Conservation (phyloP, 768 basidiomycete species). For the Chalciporus pseudorubinellus region DNA sequence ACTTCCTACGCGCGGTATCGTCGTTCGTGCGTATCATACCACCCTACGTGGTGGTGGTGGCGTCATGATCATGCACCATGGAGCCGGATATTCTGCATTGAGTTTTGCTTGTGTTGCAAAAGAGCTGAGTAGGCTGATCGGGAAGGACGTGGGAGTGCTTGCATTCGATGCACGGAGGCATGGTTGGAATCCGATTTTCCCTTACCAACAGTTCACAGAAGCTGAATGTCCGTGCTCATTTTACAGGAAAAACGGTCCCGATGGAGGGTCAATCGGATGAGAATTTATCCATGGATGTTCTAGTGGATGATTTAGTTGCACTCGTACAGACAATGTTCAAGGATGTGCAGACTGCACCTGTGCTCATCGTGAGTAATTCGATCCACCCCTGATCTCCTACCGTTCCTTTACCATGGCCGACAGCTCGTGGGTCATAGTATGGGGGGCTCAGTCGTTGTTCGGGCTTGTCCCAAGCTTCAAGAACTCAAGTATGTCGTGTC, state of each 20-base stretch:
- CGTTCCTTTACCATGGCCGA: neutral
- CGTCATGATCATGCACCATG: conserved; percentile 93
- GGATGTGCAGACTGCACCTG: conserved; percentile 58
- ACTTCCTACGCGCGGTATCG: conserved; percentile 58
- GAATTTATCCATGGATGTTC: conserved; percentile 62
- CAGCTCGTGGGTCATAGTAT: conserved; percentile 94
- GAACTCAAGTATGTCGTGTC: conserved; percentile 66
- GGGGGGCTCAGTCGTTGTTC: conserved; percentile 88
- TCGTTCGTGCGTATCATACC: conserved; percentile 82
- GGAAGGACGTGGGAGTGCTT: conserved; percentile 77
- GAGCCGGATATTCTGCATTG: conserved; percentile 88
- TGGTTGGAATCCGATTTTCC: conserved; percentile 48
- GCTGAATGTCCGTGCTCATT: neutral
- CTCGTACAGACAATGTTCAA: conserved; percentile 71
- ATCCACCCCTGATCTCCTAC: neutral
- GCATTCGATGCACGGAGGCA: conserved; percentile 84
- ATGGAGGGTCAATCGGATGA: conserved; percentile 23
- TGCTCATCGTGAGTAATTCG: conserved; percentile 58
- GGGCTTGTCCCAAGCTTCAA: conserved; percentile 64
- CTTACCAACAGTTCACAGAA: neutral
- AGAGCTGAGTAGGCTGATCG: conserved; percentile 58
- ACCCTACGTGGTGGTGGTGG: conserved; percentile 55
- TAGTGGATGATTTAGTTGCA: conserved; percentile 72
- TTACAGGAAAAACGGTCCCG: conserved; percentile 26
- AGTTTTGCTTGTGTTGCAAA: conserved; percentile 89